These are phyloP conservation scores for Sporothrix brasiliensis DNA, from an alignment of 2,329 filamentous ascomycete genomes.

Conservation along the genomic window DNA sequence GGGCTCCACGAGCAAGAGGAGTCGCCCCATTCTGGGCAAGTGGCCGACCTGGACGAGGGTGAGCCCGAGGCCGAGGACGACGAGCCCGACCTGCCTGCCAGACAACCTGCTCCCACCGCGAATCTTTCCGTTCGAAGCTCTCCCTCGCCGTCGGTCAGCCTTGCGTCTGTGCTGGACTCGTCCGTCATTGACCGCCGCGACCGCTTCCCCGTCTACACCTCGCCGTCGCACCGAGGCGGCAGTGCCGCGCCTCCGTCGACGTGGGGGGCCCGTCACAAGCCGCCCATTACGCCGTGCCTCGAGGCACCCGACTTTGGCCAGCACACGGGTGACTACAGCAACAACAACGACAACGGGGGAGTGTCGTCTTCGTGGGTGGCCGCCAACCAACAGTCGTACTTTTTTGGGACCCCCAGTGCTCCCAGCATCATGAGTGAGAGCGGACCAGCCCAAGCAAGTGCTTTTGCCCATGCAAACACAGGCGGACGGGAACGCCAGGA, in stretches of 20 bases:
- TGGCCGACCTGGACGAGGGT: background rate
- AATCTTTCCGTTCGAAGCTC: slow-evolving; percentile 29
- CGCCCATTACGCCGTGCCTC: slow-evolving; percentile 29
- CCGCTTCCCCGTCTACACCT: slow-evolving; percentile 18
- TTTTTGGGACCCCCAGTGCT: slow-evolving; percentile 24
- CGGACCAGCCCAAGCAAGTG: background rate
- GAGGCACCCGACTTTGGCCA: slow-evolving; percentile 16
- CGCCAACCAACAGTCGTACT: slow-evolving; percentile 19
- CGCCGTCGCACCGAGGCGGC: slow-evolving; percentile 28
- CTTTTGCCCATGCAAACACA: background rate
- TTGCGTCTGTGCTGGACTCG: slow-evolving; percentile 9
- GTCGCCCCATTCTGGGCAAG: too few species aligned
- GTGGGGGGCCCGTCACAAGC: slow-evolving; percentile 33
- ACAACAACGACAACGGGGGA: background rate
- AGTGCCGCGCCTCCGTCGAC: slow-evolving; percentile 24
- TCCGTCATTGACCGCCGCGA: background rate
- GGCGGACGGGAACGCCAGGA: too few species aligned
- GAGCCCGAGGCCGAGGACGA: background rate
- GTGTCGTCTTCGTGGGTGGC: background rate
- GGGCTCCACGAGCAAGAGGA: too few species aligned
- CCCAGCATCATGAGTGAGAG: background rate
- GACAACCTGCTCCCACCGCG: background rate
- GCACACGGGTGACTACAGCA: background rate
- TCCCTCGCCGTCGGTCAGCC: slow-evolving; percentile 27
- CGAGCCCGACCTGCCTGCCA: background rate